Percentiles rank a stretch among this genome's conserved stretches.
These are phyloP conservation scores for Ceratobasidium papillatum DNA, from an alignment of 1,284 basidiomycete genomes.

Conservation along the genomic window DNA sequence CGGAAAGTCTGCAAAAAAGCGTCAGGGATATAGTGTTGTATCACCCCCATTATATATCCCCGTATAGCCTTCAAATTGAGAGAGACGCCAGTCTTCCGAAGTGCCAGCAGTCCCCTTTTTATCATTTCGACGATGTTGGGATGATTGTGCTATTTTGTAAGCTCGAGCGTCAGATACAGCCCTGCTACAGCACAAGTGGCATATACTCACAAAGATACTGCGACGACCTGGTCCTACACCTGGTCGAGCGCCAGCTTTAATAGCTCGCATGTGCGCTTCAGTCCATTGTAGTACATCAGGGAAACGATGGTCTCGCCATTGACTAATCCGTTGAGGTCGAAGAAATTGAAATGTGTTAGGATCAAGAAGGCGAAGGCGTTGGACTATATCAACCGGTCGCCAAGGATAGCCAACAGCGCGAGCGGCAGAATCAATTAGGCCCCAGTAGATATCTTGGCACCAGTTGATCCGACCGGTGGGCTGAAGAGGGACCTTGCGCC, in stretches of 20 bases:
- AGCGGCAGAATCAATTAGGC: background rate
- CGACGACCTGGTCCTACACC: background rate
- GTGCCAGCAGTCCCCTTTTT: background rate
- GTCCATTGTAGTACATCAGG: constrained; percentile 16
- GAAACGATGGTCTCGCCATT: constrained; percentile 11
- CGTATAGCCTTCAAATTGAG: background rate
- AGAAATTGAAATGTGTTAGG: constrained; percentile 5
- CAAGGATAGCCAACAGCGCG: constrained; percentile 17
- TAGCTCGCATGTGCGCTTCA: constrained; percentile 17
- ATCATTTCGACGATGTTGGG: background rate
- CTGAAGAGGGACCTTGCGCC: background rate
- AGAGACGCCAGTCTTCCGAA: background rate
- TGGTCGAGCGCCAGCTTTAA: constrained; percentile 4
- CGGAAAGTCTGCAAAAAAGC: background rate
- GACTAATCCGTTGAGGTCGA: constrained; percentile 5
- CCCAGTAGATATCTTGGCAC: constrained; percentile 18
- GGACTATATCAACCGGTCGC: background rate
- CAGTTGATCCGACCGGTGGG: constrained; percentile 23
- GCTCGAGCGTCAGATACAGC: background rate
- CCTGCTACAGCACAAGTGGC: background rate
- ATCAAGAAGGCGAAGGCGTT: background rate
- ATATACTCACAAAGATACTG: constrained; percentile 7
- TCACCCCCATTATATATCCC: constrained; percentile 8
- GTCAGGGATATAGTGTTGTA: constrained; percentile 2
- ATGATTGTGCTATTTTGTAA: background rate